phyloP scores from a whole-genome alignment of 2,329 filamentous ascomycete genomes.

The Alternaria incomplexa region DNA sequence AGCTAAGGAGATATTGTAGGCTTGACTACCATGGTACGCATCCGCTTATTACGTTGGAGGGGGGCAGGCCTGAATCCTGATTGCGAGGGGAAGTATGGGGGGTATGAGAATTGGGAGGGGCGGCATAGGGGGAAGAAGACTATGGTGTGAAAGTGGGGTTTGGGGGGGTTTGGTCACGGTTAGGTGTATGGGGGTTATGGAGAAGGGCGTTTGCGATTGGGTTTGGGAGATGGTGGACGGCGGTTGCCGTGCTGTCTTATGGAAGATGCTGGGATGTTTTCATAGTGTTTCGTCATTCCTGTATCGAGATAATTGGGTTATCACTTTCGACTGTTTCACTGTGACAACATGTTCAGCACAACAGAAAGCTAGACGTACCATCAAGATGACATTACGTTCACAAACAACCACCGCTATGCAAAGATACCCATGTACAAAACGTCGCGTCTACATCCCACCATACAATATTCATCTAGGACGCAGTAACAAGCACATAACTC shows the following conservation, averaged over 20 bases:
- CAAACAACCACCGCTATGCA: background rate
- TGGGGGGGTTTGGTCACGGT: too few relatives aligned
- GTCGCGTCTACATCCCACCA: background rate
- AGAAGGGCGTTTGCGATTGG: too few relatives aligned
- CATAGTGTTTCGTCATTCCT: too few relatives aligned
- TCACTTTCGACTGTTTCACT: too few relatives aligned
- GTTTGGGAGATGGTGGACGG: too few relatives aligned
- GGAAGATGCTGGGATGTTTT: too few relatives aligned
- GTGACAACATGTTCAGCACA: too few relatives aligned
- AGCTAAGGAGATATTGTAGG: background rate
- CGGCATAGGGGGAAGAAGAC: background rate
- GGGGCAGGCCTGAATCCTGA: background rate
- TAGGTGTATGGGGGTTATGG: too few relatives aligned
- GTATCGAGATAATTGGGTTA: too few relatives aligned
- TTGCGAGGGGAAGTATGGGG: background rate
- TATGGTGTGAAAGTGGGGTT: background rate
- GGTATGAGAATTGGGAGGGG: background rate
- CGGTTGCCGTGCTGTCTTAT: too few relatives aligned
- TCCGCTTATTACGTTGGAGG: background rate
- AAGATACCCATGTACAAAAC: background rate
- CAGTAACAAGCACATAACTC: conserved; percentile 47
- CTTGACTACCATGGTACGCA: background rate
- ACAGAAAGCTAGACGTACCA: too few relatives aligned
- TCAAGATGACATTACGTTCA: background rate
- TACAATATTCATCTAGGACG: conserved; percentile 21